Percentiles rank a stretch among this genome's conserved stretches.
These are phyloP conservation scores for Entophlyctis helioformis DNA, from an alignment of 192 early-diverging fungal species.

Conservation along the genomic window DNA sequence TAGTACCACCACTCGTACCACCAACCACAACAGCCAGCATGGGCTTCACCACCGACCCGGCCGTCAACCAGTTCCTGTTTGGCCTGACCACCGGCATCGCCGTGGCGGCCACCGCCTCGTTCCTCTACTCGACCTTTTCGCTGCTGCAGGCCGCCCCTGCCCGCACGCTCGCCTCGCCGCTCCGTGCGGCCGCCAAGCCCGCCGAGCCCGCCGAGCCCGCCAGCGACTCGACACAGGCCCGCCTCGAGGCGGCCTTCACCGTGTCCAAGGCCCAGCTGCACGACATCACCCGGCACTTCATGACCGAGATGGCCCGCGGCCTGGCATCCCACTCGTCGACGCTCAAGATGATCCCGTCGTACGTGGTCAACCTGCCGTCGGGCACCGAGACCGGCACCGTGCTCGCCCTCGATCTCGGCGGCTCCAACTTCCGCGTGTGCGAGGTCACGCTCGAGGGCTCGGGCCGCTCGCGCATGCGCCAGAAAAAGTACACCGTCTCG, in stretches of 20 bases:
- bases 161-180: no score
- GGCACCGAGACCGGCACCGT: conserved; percentile 79
- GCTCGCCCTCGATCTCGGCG: conserved; percentile 88
- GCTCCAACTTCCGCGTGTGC: conserved; percentile 87
- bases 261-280: conserved; percentile 24
- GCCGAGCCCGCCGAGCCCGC: no score
- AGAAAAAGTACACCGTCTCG: conserved; percentile 60
- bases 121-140: conserved; percentile 5
- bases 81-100: conserved; percentile 28
- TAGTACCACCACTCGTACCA: no score
- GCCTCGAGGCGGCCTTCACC: conserved; percentile 23
- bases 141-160: no score
- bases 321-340: conserved; percentile 17
- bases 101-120: conserved; percentile 8
- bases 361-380: conserved; percentile 67
- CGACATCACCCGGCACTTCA: conserved; percentile 29
- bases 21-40: no score
- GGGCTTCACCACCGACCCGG: no score
- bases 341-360: conserved; percentile 83
- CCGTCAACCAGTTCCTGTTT: conserved; percentile 25
- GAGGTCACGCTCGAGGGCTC: conserved; percentile 68
- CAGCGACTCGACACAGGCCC: no score
- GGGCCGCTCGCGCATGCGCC: conserved; percentile 56
- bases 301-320: conserved; percentile 33
- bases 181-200: no score